These are phyloP conservation scores for Oryza punctata DNA, from an alignment of 176 grass and related monocot genomes.

Conservation along the genomic window DNA sequence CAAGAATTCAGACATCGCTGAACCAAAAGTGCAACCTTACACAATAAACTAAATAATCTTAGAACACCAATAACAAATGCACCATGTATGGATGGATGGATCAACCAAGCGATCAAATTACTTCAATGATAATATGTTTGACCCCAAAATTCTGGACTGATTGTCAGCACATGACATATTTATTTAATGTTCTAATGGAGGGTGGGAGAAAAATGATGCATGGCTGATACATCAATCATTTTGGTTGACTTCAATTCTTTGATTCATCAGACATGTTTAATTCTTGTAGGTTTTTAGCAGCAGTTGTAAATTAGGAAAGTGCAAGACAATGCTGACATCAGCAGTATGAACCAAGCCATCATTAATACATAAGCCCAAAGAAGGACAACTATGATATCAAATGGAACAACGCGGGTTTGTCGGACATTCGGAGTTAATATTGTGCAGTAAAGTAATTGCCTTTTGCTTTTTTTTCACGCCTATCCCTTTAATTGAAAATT, in stretches of 20 bases:
- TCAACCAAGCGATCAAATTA: neutral
- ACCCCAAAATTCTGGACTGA: neutral
- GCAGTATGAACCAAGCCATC: neutral
- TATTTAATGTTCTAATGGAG: neutral
- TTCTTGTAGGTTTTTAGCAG: neutral
- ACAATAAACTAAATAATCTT: constrained; percentile 16
- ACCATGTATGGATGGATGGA: constrained; percentile 4
- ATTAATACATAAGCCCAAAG: neutral
- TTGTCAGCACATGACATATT: neutral
- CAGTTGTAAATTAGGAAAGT: constrained; percentile 1
- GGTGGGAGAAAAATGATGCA: neutral
- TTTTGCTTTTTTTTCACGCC: neutral
- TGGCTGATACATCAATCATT: neutral
- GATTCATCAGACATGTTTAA: neutral
- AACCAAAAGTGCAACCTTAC: neutral
- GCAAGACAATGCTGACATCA: neutral
- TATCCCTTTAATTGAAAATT: neutral
- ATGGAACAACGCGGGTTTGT: neutral
- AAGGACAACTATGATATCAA: constrained; percentile 8
- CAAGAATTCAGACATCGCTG: neutral
- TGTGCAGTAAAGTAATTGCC: neutral
- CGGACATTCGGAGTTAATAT: neutral
- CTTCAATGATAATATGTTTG: neutral
- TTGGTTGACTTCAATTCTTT: neutral
- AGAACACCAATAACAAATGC: constrained; percentile 18